Base-by-base conservation (phyloP, 2,329 filamentous ascomycete species). In the Exophiala sp. region DNA sequence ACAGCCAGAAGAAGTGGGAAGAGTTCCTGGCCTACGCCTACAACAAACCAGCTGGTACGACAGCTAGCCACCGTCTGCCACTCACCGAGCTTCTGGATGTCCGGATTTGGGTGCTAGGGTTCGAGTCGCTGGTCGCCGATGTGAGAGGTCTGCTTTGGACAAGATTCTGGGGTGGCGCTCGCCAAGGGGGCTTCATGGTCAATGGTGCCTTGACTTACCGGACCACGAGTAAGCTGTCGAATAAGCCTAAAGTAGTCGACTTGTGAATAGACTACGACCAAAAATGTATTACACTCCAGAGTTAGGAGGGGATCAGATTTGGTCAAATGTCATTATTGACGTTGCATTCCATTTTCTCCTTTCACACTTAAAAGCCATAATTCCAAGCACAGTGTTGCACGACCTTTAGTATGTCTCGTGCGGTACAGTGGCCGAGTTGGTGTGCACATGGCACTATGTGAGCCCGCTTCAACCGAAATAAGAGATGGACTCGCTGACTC, bases 1-100 rank as follows among this genome's bases (percentile, higher is more conserved):
- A 81, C 21, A 78, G 80, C 52, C 87, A 94, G 66, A 70, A 70
- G 24, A 77, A 78, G 1, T 89, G 88, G 68, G 87, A 91, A 68
- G 71, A 73, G n/a, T 73, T 88, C 19, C 73, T 62, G 63, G 63
- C 2, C 65, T 69, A 8, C 58, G 70, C 43, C 53, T 66, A 32
- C 58, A 32, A 61, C 38, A 60, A 35, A 52, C 59, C 24, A 58
- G 63, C 10, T 24, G 66, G n/a, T 34, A 54, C 18, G n/a, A 39
- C 55, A 56, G 45, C 46, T 19, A 56, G 43, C 47, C 45, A 11
- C 35, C 64, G 16, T 23, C 63, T 68, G 0, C 59, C 66, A 37
- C 24, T 70, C 1, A 56, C 64, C 1, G 70, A 72, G 48, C 14
- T 71, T 6, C 56, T 70, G 2, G 65, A 70, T 54, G 45, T 64